Evolutionary conservation across 768 basidiomycete species (phyloP).

Genomic region (Mycena vitilis): DNA sequence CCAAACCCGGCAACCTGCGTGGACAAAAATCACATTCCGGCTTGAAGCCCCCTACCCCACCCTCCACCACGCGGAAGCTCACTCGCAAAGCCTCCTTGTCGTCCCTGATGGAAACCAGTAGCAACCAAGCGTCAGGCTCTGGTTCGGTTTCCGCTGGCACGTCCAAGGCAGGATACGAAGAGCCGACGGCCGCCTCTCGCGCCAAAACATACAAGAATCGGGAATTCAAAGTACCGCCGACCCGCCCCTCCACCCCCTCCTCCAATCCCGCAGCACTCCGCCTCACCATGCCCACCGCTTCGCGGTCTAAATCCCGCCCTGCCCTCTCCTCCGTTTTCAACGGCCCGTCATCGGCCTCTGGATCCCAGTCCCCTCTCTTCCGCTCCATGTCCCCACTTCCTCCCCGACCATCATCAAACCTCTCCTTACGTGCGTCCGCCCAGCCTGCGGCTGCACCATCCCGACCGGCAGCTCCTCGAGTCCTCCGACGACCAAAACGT

Average conservation of each 20-base stretch:
- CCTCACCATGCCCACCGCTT: constrained; percentile 89
- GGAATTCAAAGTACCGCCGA: constrained; percentile 80
- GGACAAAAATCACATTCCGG: constrained; percentile 88
- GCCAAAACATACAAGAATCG: constrained; percentile 76
- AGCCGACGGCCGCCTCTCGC: constrained; percentile 84
- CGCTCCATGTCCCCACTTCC: constrained; percentile 72
- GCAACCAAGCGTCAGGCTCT: constrained; percentile 68
- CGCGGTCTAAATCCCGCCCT: constrained; percentile 79
- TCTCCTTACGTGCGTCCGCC: constrained; percentile 54
- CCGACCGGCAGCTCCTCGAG: constrained; percentile 65
- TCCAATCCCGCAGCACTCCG: constrained; percentile 81
- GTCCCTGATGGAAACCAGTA: constrained; percentile 72
- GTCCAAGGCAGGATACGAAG: constrained; percentile 71
- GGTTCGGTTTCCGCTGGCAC: constrained; percentile 53
- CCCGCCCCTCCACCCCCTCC: constrained; percentile 83
- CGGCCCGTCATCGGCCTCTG: constrained; percentile 48
- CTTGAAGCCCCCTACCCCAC: constrained; percentile 80
- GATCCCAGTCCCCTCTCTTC: constrained; percentile 48
- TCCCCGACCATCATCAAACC: constrained; percentile 68
- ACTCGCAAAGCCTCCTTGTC: constrained; percentile 85
- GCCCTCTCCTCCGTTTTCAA: constrained; percentile 83
- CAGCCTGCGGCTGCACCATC: constrained; percentile 49
- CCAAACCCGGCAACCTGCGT: constrained; percentile 81
- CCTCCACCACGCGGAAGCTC: constrained; percentile 70
- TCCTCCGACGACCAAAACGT: constrained; percentile 83